Conservation (phyloP, 345 rosid species). For the Gossypium raimondii region DNA sequence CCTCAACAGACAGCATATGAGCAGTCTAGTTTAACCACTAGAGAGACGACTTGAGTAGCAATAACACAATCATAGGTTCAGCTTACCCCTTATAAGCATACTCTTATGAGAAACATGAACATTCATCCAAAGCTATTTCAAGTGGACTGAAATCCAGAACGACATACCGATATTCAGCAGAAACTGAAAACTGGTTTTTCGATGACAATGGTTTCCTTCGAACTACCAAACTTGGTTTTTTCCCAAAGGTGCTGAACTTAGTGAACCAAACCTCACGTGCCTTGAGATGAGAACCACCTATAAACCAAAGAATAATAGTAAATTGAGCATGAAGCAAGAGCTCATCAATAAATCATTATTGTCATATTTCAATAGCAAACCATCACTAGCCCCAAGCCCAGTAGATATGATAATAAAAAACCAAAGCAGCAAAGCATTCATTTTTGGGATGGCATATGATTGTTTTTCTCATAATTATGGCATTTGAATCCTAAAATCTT, state of each 20-base stretch:
- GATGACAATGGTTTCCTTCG: conserved; percentile 36
- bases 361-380: background rate
- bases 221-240: conserved; percentile 33
- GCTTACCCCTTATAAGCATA: background rate
- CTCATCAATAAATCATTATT: background rate
- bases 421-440: background rate
- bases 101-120: background rate
- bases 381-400: background rate
- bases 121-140: background rate
- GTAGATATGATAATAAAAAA: background rate
- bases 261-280: conserved; percentile 32
- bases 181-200: conserved; percentile 38
- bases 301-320: background rate
- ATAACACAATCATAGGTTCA: background rate
- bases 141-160: background rate
- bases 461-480: background rate
- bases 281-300: conserved; percentile 48
- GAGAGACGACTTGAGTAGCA: background rate
- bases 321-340: background rate
- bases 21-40: background rate
- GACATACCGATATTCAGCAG: conserved; percentile 55
- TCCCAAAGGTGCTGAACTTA: conserved; percentile 39
- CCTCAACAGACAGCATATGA: background rate
- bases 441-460: background rate
- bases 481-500: background rate